Evolutionary conservation across 1,284 basidiomycete genomes (phyloP).

Genomic region (Leucoagaricus sp.): DNA sequence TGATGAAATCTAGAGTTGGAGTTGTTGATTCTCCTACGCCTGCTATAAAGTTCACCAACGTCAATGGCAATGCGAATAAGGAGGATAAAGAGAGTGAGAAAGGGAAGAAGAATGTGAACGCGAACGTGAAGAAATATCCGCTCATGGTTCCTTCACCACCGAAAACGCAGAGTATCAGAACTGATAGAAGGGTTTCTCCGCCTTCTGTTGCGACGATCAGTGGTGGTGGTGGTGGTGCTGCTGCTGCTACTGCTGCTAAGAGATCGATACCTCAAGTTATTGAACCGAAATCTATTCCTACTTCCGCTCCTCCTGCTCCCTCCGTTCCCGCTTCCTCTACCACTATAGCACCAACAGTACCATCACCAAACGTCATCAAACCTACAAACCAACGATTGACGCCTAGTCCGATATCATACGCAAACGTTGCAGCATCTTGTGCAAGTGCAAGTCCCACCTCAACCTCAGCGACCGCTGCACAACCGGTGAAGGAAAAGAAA

Average conservation of each 20-base stretch:
- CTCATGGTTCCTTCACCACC: slow-evolving; percentile 17
- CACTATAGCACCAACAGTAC: no score
- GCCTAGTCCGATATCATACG: slow-evolving; percentile 3
- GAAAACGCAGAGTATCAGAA: slow-evolving; percentile 31
- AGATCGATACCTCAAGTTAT: neutral
- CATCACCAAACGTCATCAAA: no score
- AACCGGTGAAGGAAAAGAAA: no score
- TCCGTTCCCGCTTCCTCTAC: no score
- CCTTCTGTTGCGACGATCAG: slow-evolving; percentile 25
- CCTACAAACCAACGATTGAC: no score
- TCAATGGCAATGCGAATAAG: neutral
- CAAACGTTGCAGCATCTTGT: slow-evolving; percentile 13
- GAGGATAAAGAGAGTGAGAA: neutral
- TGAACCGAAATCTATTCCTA: neutral
- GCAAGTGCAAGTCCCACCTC: slow-evolving; percentile 16
- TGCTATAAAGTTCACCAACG: neutral
- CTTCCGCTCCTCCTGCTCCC: no score
- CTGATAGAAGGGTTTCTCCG: slow-evolving; percentile 35
- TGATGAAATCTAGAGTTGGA: no score
- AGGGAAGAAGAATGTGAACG: neutral
- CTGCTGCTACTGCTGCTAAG: neutral
- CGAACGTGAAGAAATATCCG: neutral
- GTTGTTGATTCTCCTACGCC: no score
- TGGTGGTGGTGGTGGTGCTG: neutral
- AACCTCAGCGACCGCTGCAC: slow-evolving; percentile 17